Evolutionary conservation across 805 yeast species (phyloP).

Genomic region (Metschnikowia vanudenii): DNA sequence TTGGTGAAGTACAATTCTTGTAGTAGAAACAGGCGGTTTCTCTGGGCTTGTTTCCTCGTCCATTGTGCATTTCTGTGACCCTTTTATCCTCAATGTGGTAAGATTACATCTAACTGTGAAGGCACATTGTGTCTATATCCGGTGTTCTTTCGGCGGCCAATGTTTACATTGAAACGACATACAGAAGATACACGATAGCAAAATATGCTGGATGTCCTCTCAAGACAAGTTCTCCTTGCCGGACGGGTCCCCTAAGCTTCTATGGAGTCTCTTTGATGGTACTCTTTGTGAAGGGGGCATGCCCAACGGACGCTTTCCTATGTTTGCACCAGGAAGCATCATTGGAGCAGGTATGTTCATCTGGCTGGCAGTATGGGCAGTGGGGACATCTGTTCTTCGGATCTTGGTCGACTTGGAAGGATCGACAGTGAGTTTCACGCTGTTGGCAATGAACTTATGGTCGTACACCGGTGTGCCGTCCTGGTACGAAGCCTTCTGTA

Average conservation of each 20-base stretch:
- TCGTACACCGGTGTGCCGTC: conserved; percentile 58
- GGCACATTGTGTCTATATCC: no score
- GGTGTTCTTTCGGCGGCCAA: no score
- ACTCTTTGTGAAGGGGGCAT: conserved; percentile 35
- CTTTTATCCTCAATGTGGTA: no score
- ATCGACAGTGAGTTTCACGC: conserved; percentile 55
- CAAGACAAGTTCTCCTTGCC: conserved; percentile 12
- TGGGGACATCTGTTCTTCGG: conserved; percentile 38
- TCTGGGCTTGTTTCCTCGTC: neutral
- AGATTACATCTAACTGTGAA: no score
- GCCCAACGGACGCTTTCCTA: conserved; percentile 31
- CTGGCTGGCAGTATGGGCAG: conserved; percentile 13
- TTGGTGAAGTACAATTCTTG: no score
- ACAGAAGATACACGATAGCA: no score
- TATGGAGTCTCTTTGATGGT: conserved; percentile 26
- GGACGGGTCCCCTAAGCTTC: conserved; percentile 2
- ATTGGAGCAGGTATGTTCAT: conserved; percentile 8
- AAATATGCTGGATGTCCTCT: no score
- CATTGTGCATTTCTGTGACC: no score
- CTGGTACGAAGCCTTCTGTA: conserved; percentile 16
- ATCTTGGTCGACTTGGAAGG: conserved; percentile 68
- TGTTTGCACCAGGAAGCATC: conserved; percentile 1
- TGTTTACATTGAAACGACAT: no score
- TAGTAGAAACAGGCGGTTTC: no score
- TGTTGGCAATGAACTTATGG: conserved; percentile 46